A percentile compares a stretch with the other conserved stretches of the same genome.
phyloP scores from a whole-genome alignment of 192 early-diverging fungal species.

The Coemansia sp. region DNA sequence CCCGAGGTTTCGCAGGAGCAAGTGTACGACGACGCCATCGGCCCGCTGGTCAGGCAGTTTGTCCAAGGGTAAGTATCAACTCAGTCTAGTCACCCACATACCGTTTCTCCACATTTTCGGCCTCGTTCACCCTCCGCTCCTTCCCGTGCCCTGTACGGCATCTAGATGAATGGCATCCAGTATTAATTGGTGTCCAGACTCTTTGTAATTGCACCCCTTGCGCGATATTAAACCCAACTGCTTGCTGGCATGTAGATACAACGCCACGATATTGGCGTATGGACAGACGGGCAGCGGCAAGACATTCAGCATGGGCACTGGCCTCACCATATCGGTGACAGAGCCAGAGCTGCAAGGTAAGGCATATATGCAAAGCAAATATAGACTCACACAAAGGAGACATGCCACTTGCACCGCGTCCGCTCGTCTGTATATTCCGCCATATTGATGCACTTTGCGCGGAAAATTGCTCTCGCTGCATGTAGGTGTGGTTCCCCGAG shows the following conservation, averaged over 20 bases:
- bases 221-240: neutral
- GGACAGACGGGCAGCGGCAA: conserved; percentile 78
- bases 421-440: too few species aligned
- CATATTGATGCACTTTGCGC: too few species aligned
- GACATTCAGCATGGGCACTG: conserved; percentile 94
- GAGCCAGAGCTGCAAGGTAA: conserved; percentile 50
- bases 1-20: conserved; percentile 61
- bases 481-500: conserved; percentile 43
- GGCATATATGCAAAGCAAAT: conserved; percentile 52
- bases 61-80: conserved; percentile 57
- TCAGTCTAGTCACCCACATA: too few species aligned
- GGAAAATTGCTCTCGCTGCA: too few species aligned
- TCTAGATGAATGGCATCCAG: neutral
- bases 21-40: conserved; percentile 57
- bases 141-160: too few species aligned
- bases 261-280: conserved; percentile 90
- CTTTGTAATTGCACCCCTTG: too few species aligned
- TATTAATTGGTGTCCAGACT: neutral
- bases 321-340: conserved; percentile 15
- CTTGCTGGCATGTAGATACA: conserved; percentile 54
- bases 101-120: too few species aligned
- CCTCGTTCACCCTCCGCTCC: too few species aligned
- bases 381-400: neutral
- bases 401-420: too few species aligned
- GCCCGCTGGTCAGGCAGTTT: conserved; percentile 55